Evolutionary conservation across 1,139 yeast species (phyloP).

Genomic region (Candida neerlandica): DNA sequence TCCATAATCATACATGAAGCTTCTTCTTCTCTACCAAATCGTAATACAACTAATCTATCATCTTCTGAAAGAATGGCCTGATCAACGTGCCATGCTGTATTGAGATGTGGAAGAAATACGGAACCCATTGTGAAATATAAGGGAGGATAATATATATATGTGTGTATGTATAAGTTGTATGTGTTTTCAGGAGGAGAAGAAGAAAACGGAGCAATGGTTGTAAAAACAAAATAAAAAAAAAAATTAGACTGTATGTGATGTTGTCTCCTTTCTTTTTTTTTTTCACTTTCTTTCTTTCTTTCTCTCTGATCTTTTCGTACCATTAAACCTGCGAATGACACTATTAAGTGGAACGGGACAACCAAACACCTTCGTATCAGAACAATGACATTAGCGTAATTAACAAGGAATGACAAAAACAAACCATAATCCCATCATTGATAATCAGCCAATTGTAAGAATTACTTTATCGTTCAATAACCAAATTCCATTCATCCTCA

Average conservation of each 20-base stretch:
- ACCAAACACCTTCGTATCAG: too few species aligned
- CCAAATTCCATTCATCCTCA: too few species aligned
- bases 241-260: too few species aligned
- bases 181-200: background rate
- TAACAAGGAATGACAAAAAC: too few species aligned
- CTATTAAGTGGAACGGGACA: too few species aligned
- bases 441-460: too few species aligned
- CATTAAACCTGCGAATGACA: too few species aligned
- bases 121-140: slow-evolving; percentile 63
- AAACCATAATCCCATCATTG: too few species aligned
- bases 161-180: background rate
- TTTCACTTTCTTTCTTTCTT: background rate
- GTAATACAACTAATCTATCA: slow-evolving; percentile 80
- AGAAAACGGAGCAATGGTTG: background rate
- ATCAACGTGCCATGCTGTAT: slow-evolving; percentile 94
- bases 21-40: slow-evolving; percentile 83
- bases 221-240: too few species aligned
- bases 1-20: slow-evolving; percentile 89
- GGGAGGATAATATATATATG: too few species aligned
- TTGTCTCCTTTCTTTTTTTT: background rate
- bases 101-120: slow-evolving; percentile 82
- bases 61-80: slow-evolving; percentile 88
- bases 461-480: too few species aligned
- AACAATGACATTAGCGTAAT: too few species aligned
- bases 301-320: background rate